A percentile compares a stretch with the other conserved stretches of the same genome.
Evolutionary conservation across 2,329 filamentous ascomycete genomes (phyloP).

Genomic region (Anisogramma anomala): DNA sequence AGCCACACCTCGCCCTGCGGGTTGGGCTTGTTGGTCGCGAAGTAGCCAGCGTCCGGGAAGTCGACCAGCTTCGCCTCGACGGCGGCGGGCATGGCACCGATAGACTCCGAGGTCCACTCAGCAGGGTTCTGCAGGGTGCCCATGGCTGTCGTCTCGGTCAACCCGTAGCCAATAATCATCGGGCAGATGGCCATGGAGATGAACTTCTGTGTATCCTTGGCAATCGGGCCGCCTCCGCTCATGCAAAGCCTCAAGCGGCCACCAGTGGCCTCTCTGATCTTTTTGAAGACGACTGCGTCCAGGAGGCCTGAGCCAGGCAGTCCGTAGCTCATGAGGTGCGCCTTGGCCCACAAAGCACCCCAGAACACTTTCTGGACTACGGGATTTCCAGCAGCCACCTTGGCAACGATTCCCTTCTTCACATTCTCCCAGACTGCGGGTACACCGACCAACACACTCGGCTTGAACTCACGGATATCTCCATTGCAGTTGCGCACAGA

Average conservation of each 20-base stretch:
- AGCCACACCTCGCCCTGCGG: constrained; percentile 86
- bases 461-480: constrained; percentile 76
- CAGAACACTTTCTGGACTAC: constrained; percentile 66
- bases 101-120: constrained; percentile 62
- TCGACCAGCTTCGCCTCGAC: constrained; percentile 80
- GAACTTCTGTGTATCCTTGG: constrained; percentile 77
- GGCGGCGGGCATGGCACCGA: constrained; percentile 62
- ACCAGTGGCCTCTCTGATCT: constrained; percentile 81
- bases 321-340: constrained; percentile 37
- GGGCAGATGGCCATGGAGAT: constrained; percentile 80
- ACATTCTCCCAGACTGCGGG: constrained; percentile 85
- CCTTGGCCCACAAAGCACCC: constrained; percentile 44
- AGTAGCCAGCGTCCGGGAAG: constrained; percentile 73
- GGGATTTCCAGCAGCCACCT: constrained; percentile 58
- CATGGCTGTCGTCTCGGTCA: constrained; percentile 77
- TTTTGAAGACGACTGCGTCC: constrained; percentile 76
- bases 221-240: constrained; percentile 76
- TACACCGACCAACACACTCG: constrained; percentile 73
- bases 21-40: constrained; percentile 58
- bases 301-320: constrained; percentile 57
- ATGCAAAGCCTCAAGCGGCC: constrained; percentile 69
- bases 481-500: constrained; percentile 79
- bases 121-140: constrained; percentile 63
- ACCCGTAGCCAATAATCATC: constrained; percentile 80
- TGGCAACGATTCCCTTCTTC: constrained; percentile 76